Evolutionary conservation across 805 yeast genomes (phyloP), one percentile per base, ranked within the genome.

Genomic region (Spathaspora girioi): DNA sequence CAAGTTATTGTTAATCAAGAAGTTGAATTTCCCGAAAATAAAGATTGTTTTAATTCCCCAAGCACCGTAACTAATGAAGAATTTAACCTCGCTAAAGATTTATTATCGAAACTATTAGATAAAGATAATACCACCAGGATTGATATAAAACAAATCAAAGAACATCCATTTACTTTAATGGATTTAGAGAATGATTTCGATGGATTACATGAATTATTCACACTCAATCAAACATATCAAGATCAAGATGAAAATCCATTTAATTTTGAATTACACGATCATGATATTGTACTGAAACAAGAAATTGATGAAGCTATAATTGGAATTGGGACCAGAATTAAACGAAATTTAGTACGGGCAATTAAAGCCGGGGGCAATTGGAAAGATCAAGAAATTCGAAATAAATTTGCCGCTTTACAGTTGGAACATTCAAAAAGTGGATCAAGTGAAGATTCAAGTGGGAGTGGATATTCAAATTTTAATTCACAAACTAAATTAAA

Each of bases 221-320:
- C 66, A 50, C 59, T 73, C 40, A 74, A 74, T 53, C 54, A 51
- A 42, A 27, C 42, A 6, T 23, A 23, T 17, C 41, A 46, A 17
- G 40, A 50, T 26, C 41, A 46, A 19, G 40, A 50, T 26, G 51
- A 54, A 43, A 42, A 43, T 41, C 58, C 44, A 54, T 59, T 52
- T 9, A 51, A 52, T 47, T 50, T 51, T 14, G 27, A 50, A 63
- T 59, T 45, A 61, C 66, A 52, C 67, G 71, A 56, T 31, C 70
- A 80, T 75, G 59, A 83, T 47, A 78, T 79, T 38, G 84, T 87
- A 7, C 76, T 86, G 2, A 78, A 75, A 45, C 85, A 84, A 51
- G 96, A 90, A 53, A 78, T 88, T 7, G 80, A 83, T 55, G 80
- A 82, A 54, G 96, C 96, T 0, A 90, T 90, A 2, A 78, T 84